These are phyloP conservation scores for Alternaria solani DNA, from an alignment of 2,329 filamentous ascomycete genomes.

Conservation along the genomic window DNA sequence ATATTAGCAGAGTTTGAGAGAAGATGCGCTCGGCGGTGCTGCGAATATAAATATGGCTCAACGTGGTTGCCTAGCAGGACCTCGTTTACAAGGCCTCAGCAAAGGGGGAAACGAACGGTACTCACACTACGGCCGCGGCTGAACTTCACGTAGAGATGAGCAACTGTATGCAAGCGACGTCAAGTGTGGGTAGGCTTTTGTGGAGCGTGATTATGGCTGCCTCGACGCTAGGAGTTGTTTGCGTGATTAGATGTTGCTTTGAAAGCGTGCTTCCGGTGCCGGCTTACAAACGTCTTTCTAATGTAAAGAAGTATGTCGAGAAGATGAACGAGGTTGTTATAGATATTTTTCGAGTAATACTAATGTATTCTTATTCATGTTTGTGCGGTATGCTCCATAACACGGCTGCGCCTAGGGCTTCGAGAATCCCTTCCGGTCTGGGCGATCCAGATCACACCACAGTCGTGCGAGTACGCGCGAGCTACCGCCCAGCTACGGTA, in stretches of 20 bases:
- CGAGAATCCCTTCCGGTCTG: not conserved
- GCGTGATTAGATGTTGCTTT: constrained; percentile 2
- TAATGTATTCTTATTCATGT: not conserved
- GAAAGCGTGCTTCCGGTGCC: not conserved
- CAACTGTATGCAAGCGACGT: not conserved
- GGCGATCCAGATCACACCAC: constrained; percentile 32
- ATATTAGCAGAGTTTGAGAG: not conserved
- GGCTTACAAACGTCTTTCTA: not conserved
- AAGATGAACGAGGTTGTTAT: not conserved
- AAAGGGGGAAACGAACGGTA: not conserved
- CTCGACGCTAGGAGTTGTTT: not conserved
- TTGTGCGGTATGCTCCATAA: not conserved
- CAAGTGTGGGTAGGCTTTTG: not conserved
- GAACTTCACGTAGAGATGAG: not conserved
- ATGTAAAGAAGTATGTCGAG: not conserved
- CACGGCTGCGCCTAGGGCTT: not conserved
- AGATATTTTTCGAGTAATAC: not conserved
- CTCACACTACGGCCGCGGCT: constrained; percentile 2
- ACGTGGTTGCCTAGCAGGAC: not conserved
- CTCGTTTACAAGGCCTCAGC: not conserved
- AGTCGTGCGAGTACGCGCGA: constrained; percentile 23
- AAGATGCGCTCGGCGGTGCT: not conserved
- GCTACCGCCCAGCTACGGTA: constrained; percentile 11
- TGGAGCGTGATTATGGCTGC: constrained; percentile 5
- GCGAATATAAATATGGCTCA: not conserved